Percentiles rank a stretch among this genome's conserved stretches.
Conservation (phyloP, 805 yeast genomes). For the Ogataea nonfermentans region DNA sequence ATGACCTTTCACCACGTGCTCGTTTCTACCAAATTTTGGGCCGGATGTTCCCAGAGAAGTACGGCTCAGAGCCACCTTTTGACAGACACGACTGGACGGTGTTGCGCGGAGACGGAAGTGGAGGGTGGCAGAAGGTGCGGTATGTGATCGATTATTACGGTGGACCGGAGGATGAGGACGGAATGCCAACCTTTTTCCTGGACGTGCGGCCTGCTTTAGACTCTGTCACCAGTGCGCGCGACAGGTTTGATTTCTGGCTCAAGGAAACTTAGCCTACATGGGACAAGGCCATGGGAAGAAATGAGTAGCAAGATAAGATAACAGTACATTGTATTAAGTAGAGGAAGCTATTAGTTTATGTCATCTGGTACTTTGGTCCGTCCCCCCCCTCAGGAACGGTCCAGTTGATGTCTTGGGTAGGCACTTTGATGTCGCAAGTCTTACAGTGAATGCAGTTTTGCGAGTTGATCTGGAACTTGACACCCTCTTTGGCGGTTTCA, state of each 20-base stretch:
- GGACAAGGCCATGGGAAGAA: conserved; percentile 68
- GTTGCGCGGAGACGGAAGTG: conserved; percentile 54
- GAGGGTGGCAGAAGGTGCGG: conserved; percentile 69
- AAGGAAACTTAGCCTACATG: conserved; percentile 53
- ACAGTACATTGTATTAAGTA: background rate
- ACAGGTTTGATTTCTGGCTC: conserved; percentile 64
- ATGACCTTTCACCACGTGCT: conserved; percentile 85
- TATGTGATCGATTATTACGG: conserved; percentile 97
- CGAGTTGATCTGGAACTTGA: conserved; percentile 86
- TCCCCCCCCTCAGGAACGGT: conserved; percentile 99
- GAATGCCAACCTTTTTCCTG: conserved; percentile 85
- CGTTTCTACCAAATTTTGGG: conserved; percentile 63
- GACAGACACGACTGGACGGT: conserved; percentile 99
- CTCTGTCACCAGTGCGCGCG: conserved; percentile 55
- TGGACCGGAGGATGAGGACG: conserved; percentile 81
- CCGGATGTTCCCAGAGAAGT: conserved; percentile 66
- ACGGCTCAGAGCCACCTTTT: conserved; percentile 81
- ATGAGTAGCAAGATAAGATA: conserved; percentile 7
- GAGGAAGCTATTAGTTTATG: conserved; percentile 30
- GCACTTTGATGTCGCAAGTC: conserved; percentile 96
- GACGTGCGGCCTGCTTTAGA: conserved; percentile 97
- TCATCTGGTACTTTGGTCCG: conserved; percentile 93
- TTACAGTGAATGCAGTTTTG: conserved; percentile 99
- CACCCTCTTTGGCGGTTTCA: conserved; percentile 55
- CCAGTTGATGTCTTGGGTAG: conserved; percentile 93